Conservation (phyloP, 176 grass and related monocot species). For the Bothriochloa decipiens region DNA sequence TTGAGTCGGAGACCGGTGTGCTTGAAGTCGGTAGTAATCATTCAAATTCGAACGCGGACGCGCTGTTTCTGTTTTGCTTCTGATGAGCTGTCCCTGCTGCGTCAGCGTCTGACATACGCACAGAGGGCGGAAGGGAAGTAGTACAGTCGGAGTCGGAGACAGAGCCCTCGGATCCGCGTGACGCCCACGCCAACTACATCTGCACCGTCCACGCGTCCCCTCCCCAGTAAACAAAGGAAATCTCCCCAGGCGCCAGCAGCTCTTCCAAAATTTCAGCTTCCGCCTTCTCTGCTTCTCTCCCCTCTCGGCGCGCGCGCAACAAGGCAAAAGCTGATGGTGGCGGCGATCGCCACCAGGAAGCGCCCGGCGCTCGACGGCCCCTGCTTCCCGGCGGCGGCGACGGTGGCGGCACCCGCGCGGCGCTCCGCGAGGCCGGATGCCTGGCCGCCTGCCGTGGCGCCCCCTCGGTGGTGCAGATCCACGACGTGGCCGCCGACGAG, state of each 20-base stretch:
- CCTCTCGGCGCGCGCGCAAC: not conserved
- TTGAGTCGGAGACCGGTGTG: no score
- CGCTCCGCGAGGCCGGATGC: not conserved
- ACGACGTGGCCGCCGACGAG: not conserved
- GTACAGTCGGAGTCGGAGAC: no score
- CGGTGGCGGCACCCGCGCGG: not conserved
- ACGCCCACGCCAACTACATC: not conserved
- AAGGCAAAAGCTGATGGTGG: not conserved
- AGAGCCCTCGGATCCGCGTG: not conserved
- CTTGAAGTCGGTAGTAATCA: no score
- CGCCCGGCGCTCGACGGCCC: not conserved
- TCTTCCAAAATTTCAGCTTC: not conserved
- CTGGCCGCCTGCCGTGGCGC: slow-evolving; percentile 4
- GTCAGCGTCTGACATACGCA: no score
- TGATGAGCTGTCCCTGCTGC: no score
- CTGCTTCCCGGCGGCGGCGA: not conserved
- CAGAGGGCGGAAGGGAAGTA: no score
- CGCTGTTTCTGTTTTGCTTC: no score
- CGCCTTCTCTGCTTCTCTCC: not conserved
- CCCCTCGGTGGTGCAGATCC: not conserved
- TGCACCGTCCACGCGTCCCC: not conserved
- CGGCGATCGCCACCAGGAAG: slow-evolving; percentile 10
- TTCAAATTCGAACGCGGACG: no score
- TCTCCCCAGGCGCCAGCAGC: not conserved
- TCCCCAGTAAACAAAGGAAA: not conserved